Conservation (phyloP, 2,329 filamentous ascomycete species). For the Chrysoporthe cubensis region DNA sequence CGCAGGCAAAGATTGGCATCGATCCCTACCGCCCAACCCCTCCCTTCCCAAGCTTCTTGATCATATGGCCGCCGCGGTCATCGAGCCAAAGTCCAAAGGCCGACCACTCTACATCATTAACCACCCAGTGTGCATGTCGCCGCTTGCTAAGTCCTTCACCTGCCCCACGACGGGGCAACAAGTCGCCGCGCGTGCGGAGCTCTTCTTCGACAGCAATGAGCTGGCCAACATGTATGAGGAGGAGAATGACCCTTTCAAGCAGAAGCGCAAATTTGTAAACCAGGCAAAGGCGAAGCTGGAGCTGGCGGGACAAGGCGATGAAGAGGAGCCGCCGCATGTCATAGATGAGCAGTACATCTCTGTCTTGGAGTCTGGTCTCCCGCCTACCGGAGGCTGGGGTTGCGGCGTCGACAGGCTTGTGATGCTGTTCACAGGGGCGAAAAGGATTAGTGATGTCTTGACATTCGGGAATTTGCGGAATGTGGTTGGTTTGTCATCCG, state of each 20-base stretch:
- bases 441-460: slow-evolving; percentile 82
- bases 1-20: slow-evolving; percentile 66
- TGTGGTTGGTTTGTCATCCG: slow-evolving; percentile 57
- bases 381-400: slow-evolving; percentile 97
- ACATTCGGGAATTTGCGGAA: slow-evolving; percentile 85
- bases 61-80: slow-evolving; percentile 72
- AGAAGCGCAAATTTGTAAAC: slow-evolving; percentile 77
- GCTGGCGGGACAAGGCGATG: slow-evolving; percentile 44
- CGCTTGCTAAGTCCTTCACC: slow-evolving; percentile 83
- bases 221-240: slow-evolving; percentile 98
- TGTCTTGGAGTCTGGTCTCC: slow-evolving; percentile 84
- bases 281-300: slow-evolving; percentile 42
- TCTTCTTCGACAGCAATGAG: slow-evolving; percentile 81
- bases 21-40: slow-evolving; percentile 68
- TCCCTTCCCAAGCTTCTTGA: slow-evolving; percentile 73
- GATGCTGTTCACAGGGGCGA: slow-evolving; percentile 84
- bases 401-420: slow-evolving; percentile 88
- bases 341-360: slow-evolving; percentile 83
- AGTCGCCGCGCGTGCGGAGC: slow-evolving; percentile 80
- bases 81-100: slow-evolving; percentile 74
- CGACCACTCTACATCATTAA: slow-evolving; percentile 83
- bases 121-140: slow-evolving; percentile 89
- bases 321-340: slow-evolving; percentile 50
- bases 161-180: slow-evolving; percentile 71
- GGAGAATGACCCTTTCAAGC: slow-evolving; percentile 89